A percentile compares a stretch with the other conserved stretches of the same genome.
Conservation (phyloP, 306 rosid genomes). For the Parietaria judaica region DNA sequence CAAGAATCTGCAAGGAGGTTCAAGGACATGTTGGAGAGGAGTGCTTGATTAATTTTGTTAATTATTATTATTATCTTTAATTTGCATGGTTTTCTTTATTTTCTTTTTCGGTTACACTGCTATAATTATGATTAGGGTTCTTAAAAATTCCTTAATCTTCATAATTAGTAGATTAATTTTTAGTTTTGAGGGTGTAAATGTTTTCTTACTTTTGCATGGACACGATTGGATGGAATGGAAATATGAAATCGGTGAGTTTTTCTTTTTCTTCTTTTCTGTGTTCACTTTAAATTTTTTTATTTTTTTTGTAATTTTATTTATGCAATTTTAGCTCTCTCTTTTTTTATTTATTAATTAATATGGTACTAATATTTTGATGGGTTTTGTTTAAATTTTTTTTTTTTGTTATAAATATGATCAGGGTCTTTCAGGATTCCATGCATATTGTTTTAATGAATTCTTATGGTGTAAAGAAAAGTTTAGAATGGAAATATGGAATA, state of each 20-base stretch:
- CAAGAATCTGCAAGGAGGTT: conserved; percentile 74
- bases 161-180: background rate
- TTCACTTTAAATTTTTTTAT: background rate
- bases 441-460: too few relatives aligned
- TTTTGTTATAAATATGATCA: background rate
- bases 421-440: too few relatives aligned
- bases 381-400: background rate
- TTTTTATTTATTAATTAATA: background rate
- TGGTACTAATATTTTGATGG: background rate
- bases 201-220: too few relatives aligned
- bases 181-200: background rate
- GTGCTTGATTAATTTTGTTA: conserved; percentile 19
- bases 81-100: background rate
- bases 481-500: too few relatives aligned
- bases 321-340: background rate
- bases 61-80: too few relatives aligned
- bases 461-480: too few relatives aligned
- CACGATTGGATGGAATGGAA: conserved; percentile 14
- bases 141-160: too few relatives aligned
- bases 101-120: background rate
- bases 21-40: conserved; percentile 79
- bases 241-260: conserved; percentile 14
- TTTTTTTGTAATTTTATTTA: background rate
- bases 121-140: too few relatives aligned
- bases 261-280: conserved; percentile 6